Conservation (phyloP, 2,329 filamentous ascomycete genomes). For the Beauveria australis region DNA sequence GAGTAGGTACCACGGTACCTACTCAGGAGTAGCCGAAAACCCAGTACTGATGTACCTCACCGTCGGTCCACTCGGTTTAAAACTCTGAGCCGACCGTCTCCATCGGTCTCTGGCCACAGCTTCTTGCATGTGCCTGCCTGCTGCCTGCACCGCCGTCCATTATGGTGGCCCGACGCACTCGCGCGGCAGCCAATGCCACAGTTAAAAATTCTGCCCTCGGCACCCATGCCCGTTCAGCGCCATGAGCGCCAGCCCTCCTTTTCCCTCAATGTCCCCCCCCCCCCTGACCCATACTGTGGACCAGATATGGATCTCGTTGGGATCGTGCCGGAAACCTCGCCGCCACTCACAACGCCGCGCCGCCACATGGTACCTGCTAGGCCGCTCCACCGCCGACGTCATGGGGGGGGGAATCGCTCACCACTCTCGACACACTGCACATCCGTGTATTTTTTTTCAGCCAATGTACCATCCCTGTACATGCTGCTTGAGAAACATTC, state of each 20-base stretch:
- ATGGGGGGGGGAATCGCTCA: neutral
- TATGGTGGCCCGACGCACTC: neutral
- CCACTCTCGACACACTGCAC: neutral
- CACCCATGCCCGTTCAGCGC: neutral
- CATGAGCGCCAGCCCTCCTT: neutral
- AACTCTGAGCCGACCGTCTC: constrained; percentile 1
- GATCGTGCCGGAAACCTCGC: constrained; percentile 10
- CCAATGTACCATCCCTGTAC: neutral
- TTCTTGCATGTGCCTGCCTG: constrained; percentile 1
- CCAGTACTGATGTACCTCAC: neutral
- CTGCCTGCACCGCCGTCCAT: neutral
- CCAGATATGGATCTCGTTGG: constrained; percentile 11
- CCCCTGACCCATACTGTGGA: neutral
- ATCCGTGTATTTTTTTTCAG: neutral
- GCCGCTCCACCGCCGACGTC: constrained; percentile 7
- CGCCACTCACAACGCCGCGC: constrained; percentile 1
- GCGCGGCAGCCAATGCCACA: neutral
- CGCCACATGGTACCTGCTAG: constrained; percentile 8
- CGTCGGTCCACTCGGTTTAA: neutral
- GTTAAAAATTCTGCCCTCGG: constrained; percentile 2
- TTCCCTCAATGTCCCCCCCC: neutral
- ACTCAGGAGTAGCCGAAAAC: neutral
- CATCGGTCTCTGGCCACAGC: neutral
- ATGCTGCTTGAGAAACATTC: neutral
- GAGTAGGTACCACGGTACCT: neutral